Evolutionary conservation across 108 stramenopile species (phyloP).

Genomic region (Discostella stelligeroides): DNA sequence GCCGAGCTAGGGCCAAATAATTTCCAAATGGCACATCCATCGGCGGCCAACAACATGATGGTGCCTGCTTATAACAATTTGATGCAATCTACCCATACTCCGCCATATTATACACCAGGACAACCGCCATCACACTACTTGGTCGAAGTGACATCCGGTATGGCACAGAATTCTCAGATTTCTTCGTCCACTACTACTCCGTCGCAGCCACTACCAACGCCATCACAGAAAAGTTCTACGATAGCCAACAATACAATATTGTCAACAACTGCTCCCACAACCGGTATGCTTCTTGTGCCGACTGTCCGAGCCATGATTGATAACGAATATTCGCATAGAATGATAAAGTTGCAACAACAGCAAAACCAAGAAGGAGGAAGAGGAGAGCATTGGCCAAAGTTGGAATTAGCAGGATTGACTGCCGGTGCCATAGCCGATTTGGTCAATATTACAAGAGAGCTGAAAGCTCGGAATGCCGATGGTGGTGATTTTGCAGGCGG

Average conservation of each 20-base stretch:
- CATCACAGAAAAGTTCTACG: neutral
- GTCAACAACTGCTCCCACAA: constrained; percentile 30
- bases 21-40: neutral
- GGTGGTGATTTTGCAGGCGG: constrained; percentile 49
- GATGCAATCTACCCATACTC: constrained; percentile 9
- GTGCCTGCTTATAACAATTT: too few relatives aligned
- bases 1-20: neutral
- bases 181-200: too few relatives aligned
- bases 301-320: constrained; percentile 53
- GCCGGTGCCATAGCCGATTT: constrained; percentile 54
- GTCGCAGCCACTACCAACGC: constrained; percentile 7
- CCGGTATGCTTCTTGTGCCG: constrained; percentile 44
- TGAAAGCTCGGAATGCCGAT: constrained; percentile 36
- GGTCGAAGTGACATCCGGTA: neutral
- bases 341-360: neutral
- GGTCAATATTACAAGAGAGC: constrained; percentile 44
- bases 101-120: constrained; percentile 1
- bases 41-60: neutral
- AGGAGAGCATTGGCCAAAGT: neutral
- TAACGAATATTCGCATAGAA: constrained; percentile 27
- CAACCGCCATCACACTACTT: constrained; percentile 3
- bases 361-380: neutral
- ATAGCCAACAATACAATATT: neutral
- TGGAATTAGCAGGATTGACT: constrained; percentile 50
- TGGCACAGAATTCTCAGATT: neutral